Base-by-base conservation (phyloP, 345 rosid genomes). In the Crucihimalaya himalaica region DNA sequence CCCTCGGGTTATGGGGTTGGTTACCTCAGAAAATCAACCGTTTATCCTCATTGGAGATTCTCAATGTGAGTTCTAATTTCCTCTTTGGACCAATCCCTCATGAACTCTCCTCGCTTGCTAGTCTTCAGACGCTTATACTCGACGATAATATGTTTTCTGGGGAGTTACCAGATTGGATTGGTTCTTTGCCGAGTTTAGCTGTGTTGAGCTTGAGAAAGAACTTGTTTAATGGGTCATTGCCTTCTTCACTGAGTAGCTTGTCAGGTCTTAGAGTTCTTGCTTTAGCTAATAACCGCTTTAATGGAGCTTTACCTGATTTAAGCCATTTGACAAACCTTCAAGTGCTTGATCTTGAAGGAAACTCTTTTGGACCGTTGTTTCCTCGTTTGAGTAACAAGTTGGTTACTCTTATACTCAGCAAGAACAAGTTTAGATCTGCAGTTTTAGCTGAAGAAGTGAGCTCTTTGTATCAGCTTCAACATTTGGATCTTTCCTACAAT, bases 1-100 rank as follows among this genome's bases (percentile, higher is more conserved):
- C 93, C 18, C 88, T 95, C 0, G 99, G 99, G 18, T 78, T 95
- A 78, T 88, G 99, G 99, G 99, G 99, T 42, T 84, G 82, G 10
- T 78, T 95, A 66, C 85, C 99, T 8, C 88, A 85, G 51, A 90
- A 92, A 78, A 74, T 95, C 15, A 76, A 83, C 6, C 89, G 85
- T 42, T 74, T 95, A 8, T 81, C 86, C 0, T 85, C 96, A 0
- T 59, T 95, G 23, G 99, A 95, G 83, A 88, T 92, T 43, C 83
- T 95, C 63, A 95, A 95, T 57, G 72, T 92, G 81, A 92, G 92
- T 73, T 90, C 98, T 4, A 95, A 95, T 78, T 86, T 72, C 63
- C 47, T 95, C 20, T 81, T 78, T 47, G 99, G 91, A 63, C 13
- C 85, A 8, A 72, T 95, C 23, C 97, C 98, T 48, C 77, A 45